A percentile compares a stretch with the other conserved stretches of the same genome.
These are phyloP conservation scores for Colletotrichum lupini DNA, from an alignment of 2,329 filamentous ascomycete genomes.

Conservation along the genomic window DNA sequence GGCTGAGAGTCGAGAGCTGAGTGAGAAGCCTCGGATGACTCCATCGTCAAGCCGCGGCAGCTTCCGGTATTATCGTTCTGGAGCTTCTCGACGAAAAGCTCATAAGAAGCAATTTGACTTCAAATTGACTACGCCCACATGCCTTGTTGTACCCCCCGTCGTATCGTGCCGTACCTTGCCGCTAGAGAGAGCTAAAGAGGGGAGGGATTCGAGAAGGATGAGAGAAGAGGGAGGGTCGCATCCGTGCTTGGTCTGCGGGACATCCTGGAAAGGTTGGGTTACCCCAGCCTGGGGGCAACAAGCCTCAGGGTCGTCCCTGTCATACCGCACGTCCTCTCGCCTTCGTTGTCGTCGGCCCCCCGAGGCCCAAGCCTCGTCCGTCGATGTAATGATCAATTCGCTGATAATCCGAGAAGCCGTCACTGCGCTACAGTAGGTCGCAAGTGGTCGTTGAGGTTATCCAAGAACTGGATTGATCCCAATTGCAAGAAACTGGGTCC, in stretches of 20 bases:
- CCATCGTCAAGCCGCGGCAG: conserved; percentile 44
- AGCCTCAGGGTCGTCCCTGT: conserved; percentile 28
- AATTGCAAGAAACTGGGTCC: background rate
- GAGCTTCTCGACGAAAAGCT: conserved; percentile 16
- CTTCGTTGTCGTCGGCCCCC: background rate
- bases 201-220: conserved; percentile 34
- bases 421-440: background rate
- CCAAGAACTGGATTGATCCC: background rate
- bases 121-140: conserved; percentile 29
- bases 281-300: conserved; percentile 24
- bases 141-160: conserved; percentile 5
- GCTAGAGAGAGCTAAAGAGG: conserved; percentile 5
- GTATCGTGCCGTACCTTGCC: conserved; percentile 17
- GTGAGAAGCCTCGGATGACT: conserved; percentile 61
- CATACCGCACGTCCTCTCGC: conserved; percentile 27
- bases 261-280: conserved; percentile 24
- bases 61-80: conserved; percentile 4
- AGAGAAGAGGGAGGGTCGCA: conserved; percentile 34
- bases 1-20: background rate
- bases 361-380: conserved; percentile 21
- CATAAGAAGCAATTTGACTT: conserved; percentile 29
- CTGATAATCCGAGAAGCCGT: conserved; percentile 2
- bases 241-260: conserved; percentile 33
- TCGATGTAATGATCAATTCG: conserved; percentile 23
- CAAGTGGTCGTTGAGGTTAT: conserved; percentile 12